Conservation (phyloP, 768 basidiomycete genomes). For the Pisolithus albus region DNA sequence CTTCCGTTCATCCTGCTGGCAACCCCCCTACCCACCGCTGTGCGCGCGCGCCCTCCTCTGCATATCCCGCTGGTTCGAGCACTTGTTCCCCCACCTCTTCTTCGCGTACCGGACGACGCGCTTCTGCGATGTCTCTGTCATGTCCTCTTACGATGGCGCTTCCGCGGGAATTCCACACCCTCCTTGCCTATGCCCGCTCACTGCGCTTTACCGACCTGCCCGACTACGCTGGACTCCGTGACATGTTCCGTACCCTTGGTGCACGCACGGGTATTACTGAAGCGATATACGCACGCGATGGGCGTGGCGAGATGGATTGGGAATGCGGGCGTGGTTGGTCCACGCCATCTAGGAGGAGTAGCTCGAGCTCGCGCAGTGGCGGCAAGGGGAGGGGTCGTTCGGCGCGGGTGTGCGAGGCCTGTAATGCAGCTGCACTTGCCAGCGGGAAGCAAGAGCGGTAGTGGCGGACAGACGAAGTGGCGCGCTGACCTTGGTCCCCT, state of each 20-base stretch:
- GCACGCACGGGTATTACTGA: constrained; percentile 34
- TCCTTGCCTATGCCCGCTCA: constrained; percentile 71
- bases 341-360: not conserved
- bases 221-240: constrained; percentile 78
- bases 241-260: constrained; percentile 59
- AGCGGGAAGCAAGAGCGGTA: not conserved
- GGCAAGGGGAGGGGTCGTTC: not conserved
- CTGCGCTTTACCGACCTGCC: constrained; percentile 86
- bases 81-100: not conserved
- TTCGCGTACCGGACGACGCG: not conserved
- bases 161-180: constrained; percentile 74
- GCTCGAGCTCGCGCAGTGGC: not conserved
- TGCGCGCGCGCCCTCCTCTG: not conserved
- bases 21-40: not conserved
- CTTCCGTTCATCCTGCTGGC: not conserved
- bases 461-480: not conserved
- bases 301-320: not conserved
- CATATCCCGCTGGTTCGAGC: not conserved
- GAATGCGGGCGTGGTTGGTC: not conserved
- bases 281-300: not conserved
- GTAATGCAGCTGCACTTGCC: not conserved
- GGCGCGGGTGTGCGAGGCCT: not conserved
- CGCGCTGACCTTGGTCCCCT: not conserved
- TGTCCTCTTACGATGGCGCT: constrained; percentile 67
- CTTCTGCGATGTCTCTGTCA: constrained; percentile 6